These are phyloP conservation scores for Lomentospora prolificans DNA, from an alignment of 2,329 filamentous ascomycete species.

Conservation along the genomic window DNA sequence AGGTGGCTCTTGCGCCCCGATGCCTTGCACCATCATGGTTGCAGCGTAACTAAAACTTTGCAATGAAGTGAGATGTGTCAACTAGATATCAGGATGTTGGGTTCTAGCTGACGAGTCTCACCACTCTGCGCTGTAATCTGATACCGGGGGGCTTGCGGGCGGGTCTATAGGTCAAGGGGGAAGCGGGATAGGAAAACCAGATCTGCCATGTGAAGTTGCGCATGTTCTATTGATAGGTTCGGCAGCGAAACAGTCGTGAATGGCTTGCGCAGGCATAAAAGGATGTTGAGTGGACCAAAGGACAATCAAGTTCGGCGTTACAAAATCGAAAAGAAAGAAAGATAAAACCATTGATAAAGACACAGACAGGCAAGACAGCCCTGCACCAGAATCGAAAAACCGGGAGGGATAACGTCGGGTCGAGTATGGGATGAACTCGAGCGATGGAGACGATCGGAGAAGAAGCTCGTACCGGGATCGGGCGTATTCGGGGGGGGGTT, in stretches of 20 bases:
- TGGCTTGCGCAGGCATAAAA: background rate
- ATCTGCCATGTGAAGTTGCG: background rate
- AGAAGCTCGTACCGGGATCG: conserved; percentile 1
- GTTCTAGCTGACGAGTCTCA: no score
- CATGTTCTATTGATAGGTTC: background rate
- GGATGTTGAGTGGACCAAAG: conserved; percentile 3
- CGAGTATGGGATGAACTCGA: background rate
- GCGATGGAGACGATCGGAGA: background rate
- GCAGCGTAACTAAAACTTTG: no score
- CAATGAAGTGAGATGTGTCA: no score
- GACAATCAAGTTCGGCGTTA: background rate
- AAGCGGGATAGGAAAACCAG: background rate
- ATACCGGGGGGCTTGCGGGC: no score
- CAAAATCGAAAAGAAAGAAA: conserved; percentile 1
- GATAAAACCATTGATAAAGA: conserved; percentile 8
- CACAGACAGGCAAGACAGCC: conserved; percentile 2
- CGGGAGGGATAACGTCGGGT: background rate
- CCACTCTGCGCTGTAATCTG: no score
- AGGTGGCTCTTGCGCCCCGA: no score
- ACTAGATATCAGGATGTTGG: no score
- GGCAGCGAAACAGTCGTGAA: conserved; percentile 1
- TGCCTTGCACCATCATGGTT: no score
- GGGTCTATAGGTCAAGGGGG: no score
- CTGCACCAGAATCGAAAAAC: background rate
- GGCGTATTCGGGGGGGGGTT: conserved; percentile 22